Base-by-base conservation (phyloP, 768 basidiomycete species). In the Phylloporus arenicola region DNA sequence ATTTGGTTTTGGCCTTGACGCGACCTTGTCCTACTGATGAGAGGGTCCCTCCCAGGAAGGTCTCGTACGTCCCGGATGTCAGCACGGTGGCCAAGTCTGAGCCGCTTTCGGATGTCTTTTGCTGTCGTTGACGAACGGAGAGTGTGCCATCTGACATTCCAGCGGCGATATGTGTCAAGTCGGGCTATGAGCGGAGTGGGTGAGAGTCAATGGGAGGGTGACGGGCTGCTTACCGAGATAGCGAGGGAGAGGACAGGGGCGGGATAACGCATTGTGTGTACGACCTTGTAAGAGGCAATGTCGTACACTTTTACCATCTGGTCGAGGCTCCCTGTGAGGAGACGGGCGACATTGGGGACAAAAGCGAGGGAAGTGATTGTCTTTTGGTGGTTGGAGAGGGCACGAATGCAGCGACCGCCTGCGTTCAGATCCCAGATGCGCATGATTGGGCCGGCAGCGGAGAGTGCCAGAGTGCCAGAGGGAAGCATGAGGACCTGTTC, bases 271-370 rank as follows among this genome's bases (percentile, higher is more conserved):
- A 99, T 98, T 4, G 96, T 97, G 62, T 99, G 96, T 13, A 96
- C 84, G 31, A 99, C 96, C 61, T 89, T 88, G 75, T 95, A 97
- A 14, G 82, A 82, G 64, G 87, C 82, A 33, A 94, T 83, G 68
- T 98, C 95, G 71, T 98, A 99, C 30, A 97, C 94, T 71, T 99
- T 99, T 51, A 98, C 91, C 88, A 99, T 88, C 58, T 95, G 93
- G 66, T 99, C 96, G 54, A 99, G 74, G 38, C 89, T 83, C 27
- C 92, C 96, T 1, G 91, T 92, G 41, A 99, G 74, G 2, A 98
- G 77, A 33, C 93, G 80, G 57, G 82, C 80, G 24, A 87, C 83
- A 44, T 74, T 78, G 27, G 86, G 63, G 63, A 92, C 85, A 67
- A 94, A 92, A 1, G 91, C 74, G 38, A 96, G 76, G 14, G 91